Conservation (phyloP, 2,329 filamentous ascomycete species). For the Aureobasidium pullulans region DNA sequence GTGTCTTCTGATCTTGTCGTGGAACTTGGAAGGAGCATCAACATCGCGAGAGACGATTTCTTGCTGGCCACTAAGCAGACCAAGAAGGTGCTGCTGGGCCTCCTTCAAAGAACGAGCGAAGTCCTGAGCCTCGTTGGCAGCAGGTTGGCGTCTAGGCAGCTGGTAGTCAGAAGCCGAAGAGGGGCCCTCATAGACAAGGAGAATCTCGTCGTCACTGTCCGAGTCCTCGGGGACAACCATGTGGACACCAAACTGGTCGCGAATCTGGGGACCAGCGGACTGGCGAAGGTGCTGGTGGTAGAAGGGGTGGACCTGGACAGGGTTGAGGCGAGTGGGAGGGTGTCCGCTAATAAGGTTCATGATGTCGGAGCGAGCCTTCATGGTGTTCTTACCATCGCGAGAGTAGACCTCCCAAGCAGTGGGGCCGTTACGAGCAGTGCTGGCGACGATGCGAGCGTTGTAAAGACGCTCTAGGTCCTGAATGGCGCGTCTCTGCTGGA, state of each 20-base stretch:
- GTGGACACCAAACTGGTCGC: conserved; percentile 64
- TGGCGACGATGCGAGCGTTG: conserved; percentile 80
- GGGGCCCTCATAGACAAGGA: conserved; percentile 70
- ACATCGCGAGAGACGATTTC: conserved; percentile 48
- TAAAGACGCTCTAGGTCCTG: conserved; percentile 73
- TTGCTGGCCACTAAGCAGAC: conserved; percentile 46
- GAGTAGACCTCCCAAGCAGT: conserved; percentile 85
- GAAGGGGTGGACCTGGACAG: conserved; percentile 66
- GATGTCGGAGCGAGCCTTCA: conserved; percentile 68
- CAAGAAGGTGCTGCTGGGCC: conserved; percentile 50
- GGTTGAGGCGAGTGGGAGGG: conserved; percentile 63
- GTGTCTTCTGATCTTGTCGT: conserved; percentile 56
- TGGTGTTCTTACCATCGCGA: conserved; percentile 73
- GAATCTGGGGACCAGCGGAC: conserved; percentile 56
- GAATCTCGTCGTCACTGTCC: conserved; percentile 54
- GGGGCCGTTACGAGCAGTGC: conserved; percentile 59
- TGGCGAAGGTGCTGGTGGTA: conserved; percentile 66
- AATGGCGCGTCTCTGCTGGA: conserved; percentile 74
- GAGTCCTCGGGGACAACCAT: conserved; percentile 60
- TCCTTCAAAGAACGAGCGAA: conserved; percentile 53
- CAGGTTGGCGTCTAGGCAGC: conserved; percentile 50
- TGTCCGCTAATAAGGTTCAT: conserved; percentile 65
- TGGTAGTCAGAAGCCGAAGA: conserved; percentile 44
- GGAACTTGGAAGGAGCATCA: conserved; percentile 52
- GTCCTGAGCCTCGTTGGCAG: conserved; percentile 45